Conservation (phyloP, 2,329 filamentous ascomycete genomes). For the Colletotrichum abscissum region DNA sequence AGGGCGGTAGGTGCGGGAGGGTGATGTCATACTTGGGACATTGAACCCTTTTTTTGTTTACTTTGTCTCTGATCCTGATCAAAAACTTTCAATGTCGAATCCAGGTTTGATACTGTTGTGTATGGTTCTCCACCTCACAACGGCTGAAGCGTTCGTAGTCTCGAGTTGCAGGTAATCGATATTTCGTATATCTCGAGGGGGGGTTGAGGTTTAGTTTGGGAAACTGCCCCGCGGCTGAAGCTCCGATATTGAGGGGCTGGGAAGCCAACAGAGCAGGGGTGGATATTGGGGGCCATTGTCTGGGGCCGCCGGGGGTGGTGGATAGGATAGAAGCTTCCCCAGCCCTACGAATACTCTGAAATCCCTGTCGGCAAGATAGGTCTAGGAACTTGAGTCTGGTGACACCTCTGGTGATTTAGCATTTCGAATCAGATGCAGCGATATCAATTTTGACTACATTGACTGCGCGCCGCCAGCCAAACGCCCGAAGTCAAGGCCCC, state of each 20-base stretch:
- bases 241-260: not conserved
- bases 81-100: not conserved
- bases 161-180: not conserved
- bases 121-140: not conserved
- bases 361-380: too few relatives aligned
- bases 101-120: not conserved
- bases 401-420: not conserved
- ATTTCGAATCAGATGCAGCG: too few relatives aligned
- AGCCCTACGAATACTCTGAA: not conserved
- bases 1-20: not conserved
- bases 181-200: not conserved
- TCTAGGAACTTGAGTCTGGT: not conserved
- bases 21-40: conserved; percentile 7
- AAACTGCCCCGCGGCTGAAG: not conserved
- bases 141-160: not conserved
- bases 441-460: not conserved
- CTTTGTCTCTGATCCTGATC: not conserved
- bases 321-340: not conserved
- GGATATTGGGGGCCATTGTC: not conserved
- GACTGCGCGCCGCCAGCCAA: not conserved
- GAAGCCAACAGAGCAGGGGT: not conserved
- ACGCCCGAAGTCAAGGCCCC: too few relatives aligned
- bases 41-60: not conserved
- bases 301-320: not conserved
- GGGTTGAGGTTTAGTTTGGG: not conserved